Evolutionary conservation across 768 basidiomycete species (phyloP).

Genomic region (Crepidotus variabilis): DNA sequence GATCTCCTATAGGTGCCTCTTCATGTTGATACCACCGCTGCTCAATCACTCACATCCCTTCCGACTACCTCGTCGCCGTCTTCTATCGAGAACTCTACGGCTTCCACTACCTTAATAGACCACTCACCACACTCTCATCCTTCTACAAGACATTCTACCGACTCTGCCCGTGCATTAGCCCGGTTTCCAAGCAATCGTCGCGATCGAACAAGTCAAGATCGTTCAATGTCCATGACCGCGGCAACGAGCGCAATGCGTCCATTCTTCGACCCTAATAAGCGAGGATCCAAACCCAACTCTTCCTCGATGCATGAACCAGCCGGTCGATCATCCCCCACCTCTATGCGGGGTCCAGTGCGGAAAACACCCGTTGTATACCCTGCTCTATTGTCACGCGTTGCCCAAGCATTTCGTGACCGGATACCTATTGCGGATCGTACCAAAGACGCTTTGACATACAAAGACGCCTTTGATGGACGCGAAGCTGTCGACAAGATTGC

Average conservation of each 20-base stretch:
- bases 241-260: conserved; percentile 48
- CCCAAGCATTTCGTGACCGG: conserved; percentile 87
- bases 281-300: conserved; percentile 25
- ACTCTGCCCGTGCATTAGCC: conserved; percentile 63
- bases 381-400: conserved; percentile 92
- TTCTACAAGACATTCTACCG: conserved; percentile 59
- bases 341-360: conserved; percentile 34
- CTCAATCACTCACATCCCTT: conserved; percentile 40
- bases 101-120: conserved; percentile 32
- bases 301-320: conserved; percentile 28
- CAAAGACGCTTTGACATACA: conserved; percentile 96
- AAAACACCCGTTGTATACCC: conserved; percentile 86
- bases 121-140: conserved; percentile 18
- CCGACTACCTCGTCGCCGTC: conserved; percentile 28
- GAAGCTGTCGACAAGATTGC: conserved; percentile 97
- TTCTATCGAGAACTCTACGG: conserved; percentile 33
- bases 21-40: conserved; percentile 53
- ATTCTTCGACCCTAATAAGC: conserved; percentile 33
- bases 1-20: conserved; percentile 35
- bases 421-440: conserved; percentile 72
- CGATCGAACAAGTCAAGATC: conserved; percentile 62
- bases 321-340: conserved; percentile 36
- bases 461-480: conserved; percentile 93
- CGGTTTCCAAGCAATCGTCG: conserved; percentile 45
- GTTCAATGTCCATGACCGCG: conserved; percentile 75